phyloP scores from a whole-genome alignment of 805 yeast species.

The Lipomyces yamadae region DNA sequence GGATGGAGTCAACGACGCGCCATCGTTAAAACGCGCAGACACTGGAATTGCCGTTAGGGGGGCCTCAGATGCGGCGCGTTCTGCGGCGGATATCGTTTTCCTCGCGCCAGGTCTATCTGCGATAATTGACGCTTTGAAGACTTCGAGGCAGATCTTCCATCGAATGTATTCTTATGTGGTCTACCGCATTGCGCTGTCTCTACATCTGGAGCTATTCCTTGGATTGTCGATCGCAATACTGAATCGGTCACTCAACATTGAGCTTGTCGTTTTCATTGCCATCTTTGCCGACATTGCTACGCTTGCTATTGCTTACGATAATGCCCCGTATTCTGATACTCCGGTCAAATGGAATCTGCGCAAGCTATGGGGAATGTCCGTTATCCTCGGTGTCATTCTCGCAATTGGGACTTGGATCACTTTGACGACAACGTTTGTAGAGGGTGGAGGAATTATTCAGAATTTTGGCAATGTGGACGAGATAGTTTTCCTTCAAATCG shows the following conservation, averaged over 20 bases:
- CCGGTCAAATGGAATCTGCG: constrained; percentile 98
- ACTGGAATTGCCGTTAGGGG: constrained; percentile 82
- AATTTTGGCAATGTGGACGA: constrained; percentile 95
- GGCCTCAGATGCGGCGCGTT: constrained; percentile 51
- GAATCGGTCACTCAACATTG: constrained; percentile 82
- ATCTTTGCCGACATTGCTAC: constrained; percentile 87
- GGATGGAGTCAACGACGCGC: constrained; percentile 70
- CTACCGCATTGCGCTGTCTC: constrained; percentile 94
- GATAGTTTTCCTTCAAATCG: constrained; percentile 89
- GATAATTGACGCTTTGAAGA: constrained; percentile 70
- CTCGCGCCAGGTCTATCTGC: constrained; percentile 66
- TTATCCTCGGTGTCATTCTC: constrained; percentile 67
- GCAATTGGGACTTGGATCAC: constrained; percentile 90
- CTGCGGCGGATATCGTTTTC: constrained; percentile 53
- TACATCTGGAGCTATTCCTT: constrained; percentile 91
- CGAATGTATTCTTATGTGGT: constrained; percentile 98
- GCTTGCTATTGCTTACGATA: constrained; percentile 83
- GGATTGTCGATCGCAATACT: constrained; percentile 97
- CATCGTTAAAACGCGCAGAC: constrained; percentile 68
- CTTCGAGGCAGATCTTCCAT: constrained; percentile 97
- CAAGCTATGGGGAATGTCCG: constrained; percentile 85
- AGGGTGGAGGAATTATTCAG: constrained; percentile 67
- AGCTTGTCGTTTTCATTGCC: constrained; percentile 69
- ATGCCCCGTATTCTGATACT: constrained; percentile 89
- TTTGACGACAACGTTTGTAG: constrained; percentile 88